These are phyloP conservation scores for Kodamaea ohmeri DNA, from an alignment of 1,139 yeast species.

Conservation along the genomic window DNA sequence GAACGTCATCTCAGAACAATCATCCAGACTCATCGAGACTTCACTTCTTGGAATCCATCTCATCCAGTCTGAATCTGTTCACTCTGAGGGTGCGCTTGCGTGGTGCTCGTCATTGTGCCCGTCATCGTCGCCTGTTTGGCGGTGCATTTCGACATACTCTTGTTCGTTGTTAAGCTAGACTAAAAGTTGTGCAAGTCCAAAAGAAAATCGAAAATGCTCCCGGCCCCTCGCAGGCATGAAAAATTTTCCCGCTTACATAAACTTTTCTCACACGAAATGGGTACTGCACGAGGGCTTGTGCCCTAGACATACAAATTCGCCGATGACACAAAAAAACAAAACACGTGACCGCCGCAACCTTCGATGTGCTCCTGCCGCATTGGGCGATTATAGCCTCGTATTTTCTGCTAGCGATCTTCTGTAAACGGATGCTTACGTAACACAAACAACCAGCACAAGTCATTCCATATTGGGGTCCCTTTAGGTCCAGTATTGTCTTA, in stretches of 20 bases:
- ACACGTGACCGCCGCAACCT: conserved; percentile 1
- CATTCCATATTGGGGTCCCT: too few relatives aligned
- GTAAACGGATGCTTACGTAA: too few relatives aligned
- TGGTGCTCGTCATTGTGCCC: background rate
- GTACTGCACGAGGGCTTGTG: conserved; percentile 1
- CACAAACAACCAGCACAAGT: too few relatives aligned
- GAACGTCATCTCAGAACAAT: too few relatives aligned
- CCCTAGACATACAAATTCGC: too few relatives aligned
- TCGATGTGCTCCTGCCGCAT: background rate
- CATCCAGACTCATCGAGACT: too few relatives aligned
- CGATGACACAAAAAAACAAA: too few relatives aligned
- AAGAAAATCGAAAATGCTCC: conserved; percentile 13
- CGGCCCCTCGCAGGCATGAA: conserved; percentile 12
- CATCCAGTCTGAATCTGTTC: background rate
- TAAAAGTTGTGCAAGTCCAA: conserved; percentile 10
- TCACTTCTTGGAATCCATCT: too few relatives aligned
- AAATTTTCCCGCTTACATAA: conserved; percentile 9
- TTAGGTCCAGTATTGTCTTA: too few relatives aligned
- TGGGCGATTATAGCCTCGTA: background rate
- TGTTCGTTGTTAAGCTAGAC: conserved; percentile 17
- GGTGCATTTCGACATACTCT: conserved; percentile 17
- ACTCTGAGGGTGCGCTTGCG: too few relatives aligned
- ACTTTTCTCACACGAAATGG: background rate
- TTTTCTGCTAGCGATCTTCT: background rate
- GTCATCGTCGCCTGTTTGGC: background rate